Evolutionary conservation across 768 basidiomycete genomes (phyloP), one percentile per base, ranked within the genome.

Genomic region (Lentinula aciculospora): DNA sequence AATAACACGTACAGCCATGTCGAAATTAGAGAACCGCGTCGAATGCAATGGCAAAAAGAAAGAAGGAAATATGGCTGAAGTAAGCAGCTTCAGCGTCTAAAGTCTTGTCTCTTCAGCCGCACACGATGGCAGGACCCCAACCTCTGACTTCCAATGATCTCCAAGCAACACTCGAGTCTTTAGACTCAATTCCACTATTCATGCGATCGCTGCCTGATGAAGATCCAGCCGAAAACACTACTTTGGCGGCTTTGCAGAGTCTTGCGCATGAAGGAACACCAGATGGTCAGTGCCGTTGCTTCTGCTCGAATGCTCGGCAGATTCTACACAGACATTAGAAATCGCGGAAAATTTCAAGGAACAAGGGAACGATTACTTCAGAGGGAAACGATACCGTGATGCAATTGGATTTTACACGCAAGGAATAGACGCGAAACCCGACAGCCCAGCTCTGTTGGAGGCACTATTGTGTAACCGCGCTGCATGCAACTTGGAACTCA

Each of bases 311-410:
- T 54, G 46, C 23, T 32, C 23, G 23, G 37, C 3, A 15, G 9
- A 36, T 46, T 25, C 31, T 29, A 47, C 31, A 44, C 17, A 53
- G 48, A 44, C 51, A 39, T 56, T 61, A 96, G 97, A 98, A 69
- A 77, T 93, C 62, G 93, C 96, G 1, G 79, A 83, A 60, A 94
- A 90, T 66, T 97, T 98, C 73, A 98, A 97, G 70, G 85, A 92
- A 54, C 92, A 96, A 68, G 97, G 94, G 4, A 98, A 98, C 67
- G 94, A 95, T 56, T 92, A 96, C 65, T 96, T 90, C 74, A 87
- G 85, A 62, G 88, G 87, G 28, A 92, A 91, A 66, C 82, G 91
- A 42, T 89, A 83, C 69, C 82, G 91, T 36, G 94, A 98, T 69
- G 97, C 97, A 0, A 60, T 87, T 7, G 83, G 85, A 0, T 97